These are phyloP conservation scores for Amanita phalloides DNA, from an alignment of 768 basidiomycete genomes.

Conservation along the genomic window DNA sequence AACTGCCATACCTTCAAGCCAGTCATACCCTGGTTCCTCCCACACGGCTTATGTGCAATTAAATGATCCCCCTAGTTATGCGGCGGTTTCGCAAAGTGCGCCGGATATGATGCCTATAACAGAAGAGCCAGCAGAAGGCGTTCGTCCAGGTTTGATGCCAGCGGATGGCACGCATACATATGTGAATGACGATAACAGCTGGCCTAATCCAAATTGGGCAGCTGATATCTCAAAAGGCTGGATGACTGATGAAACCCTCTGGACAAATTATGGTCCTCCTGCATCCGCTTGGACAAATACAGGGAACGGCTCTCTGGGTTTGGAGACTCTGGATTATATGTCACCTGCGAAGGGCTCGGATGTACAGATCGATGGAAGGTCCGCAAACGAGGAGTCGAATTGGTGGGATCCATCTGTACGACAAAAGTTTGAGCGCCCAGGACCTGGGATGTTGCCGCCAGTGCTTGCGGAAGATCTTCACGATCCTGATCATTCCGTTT, in stretches of 20 bases:
- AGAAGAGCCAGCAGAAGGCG: conserved; percentile 26
- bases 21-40: conserved; percentile 31
- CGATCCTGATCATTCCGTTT: conserved; percentile 62
- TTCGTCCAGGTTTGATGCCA: conserved; percentile 29
- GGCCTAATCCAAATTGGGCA: conserved; percentile 14
- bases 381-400: conserved; percentile 44
- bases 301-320: conserved; percentile 8
- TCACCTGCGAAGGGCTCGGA: conserved; percentile 16
- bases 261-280: conserved; percentile 11
- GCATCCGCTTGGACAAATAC: conserved; percentile 7
- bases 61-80: conserved; percentile 26
- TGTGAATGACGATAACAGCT: conserved; percentile 11
- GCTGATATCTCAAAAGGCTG: conserved; percentile 9
- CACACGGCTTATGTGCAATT: conserved; percentile 30
- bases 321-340: conserved; percentile 17
- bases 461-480: conserved; percentile 58
- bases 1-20: conserved; percentile 24
- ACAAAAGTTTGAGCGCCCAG: conserved; percentile 41
- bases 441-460: conserved; percentile 61
- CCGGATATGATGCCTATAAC: conserved; percentile 47
- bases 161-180: neutral
- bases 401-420: conserved; percentile 60
- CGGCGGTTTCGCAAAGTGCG: conserved; percentile 20
- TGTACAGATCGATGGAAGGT: conserved; percentile 49
- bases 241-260: conserved; percentile 7